Base-by-base conservation (phyloP, 2,329 filamentous ascomycete species). In the Colletotrichum sansevieriae region DNA sequence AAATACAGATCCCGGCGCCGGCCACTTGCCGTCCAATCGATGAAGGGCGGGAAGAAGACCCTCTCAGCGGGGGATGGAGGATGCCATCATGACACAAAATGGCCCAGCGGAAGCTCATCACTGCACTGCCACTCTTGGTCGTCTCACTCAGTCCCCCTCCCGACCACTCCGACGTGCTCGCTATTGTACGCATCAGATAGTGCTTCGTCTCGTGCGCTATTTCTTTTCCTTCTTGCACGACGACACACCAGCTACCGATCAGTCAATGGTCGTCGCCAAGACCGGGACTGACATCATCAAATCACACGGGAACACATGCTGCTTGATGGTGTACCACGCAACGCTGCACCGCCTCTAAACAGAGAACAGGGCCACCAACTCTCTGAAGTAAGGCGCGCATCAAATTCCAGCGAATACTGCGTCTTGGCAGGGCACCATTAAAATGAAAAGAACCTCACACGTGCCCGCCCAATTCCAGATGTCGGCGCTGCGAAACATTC, bases 41-140 rank as follows among this genome's bases (percentile, higher is more conserved):
- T n/a, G n/a, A n/a, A n/a, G n/a, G n/a, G n/a, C n/a, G n/a, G n/a
- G n/a, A n/a, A n/a, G n/a, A n/a, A n/a, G n/a, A n/a, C n/a, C n/a
- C n/a, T n/a, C n/a, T n/a, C n/a, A n/a, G n/a, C n/a, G n/a, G n/a
- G 61, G 6, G 18, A n/a, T 18, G 25, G 20, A 10, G 52, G 33
- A 55, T 55, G 33, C n/a, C 15, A 55, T 37, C 33, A 55, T 65
- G 62, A 13, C 39, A 58, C 35, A 44, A 15, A 37, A 8, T 33
- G 8, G 49, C 22, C 49, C 35, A 37, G 47, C 15, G 60, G 52
- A 43, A 10, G 41, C 39, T 61, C 35, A 46, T 22, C n/a, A 11
- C 10, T 63, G 63, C 63, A 66, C 58, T 66, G 63, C 63, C 63
- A 63, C 63, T 33, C 63, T 63, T 66, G 41, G 58, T 37, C 59